Base-by-base conservation (phyloP, 805 yeast species). In the Wickerhamiella domercqiae region DNA sequence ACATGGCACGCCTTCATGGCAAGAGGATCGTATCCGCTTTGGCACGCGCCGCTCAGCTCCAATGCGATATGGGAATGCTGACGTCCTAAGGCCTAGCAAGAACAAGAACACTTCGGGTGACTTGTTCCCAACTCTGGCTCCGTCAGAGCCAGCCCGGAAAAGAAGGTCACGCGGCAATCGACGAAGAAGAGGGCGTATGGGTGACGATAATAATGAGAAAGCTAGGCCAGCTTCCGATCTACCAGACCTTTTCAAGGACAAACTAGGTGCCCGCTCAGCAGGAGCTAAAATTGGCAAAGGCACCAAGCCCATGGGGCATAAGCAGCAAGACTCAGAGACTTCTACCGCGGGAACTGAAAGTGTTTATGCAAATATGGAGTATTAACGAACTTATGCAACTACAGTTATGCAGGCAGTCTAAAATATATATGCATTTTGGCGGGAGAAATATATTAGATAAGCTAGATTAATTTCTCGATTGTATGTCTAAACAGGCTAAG, bases 1-100 rank as follows among this genome's bases (percentile, higher is more conserved):
- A 14, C 76, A 78, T 46, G 87, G 87, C 3, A 84, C 75, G 50
- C 87, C 84, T 2, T 71, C 71, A 11, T 41, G 48, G 20, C 41
- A 39, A 20, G 51, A 47, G 29, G 51, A 48, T 25, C 37, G 44
- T 21, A 45, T 41, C 9, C 37, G 54, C 7, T 50, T 50, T 32
- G 54, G 54, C 25, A 44, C 48, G 3, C 30, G 31, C 29, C 47
- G 54, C n/a, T 42, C 51, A 6, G 39, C 34, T 7, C 52, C 54
- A 1, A 41, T 43, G 48, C 35, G 35, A 44, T 53, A 38, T 46
- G 53, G 41, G 26, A 38, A 32, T 29, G 24, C 34, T 6, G 49
- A 47, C 30, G 39, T 39, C 29, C 31, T 37, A 19, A 30, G 29
- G 21, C 26, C 39, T 9, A 9, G 26, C 13, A 24, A 24, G 33